Conservation (phyloP, 306 rosid genomes). For the Cicer judaicum region DNA sequence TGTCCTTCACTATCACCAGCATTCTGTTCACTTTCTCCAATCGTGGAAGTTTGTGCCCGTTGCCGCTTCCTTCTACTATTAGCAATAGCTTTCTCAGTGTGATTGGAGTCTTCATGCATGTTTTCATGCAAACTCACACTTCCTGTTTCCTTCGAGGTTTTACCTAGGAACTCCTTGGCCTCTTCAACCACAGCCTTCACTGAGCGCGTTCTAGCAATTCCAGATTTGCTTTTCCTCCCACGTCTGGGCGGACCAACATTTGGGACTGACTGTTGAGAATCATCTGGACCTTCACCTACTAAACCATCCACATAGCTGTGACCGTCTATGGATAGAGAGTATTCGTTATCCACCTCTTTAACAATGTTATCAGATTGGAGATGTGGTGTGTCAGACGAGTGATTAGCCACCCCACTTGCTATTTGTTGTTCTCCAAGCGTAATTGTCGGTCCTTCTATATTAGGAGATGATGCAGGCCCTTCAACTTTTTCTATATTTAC, state of each 20-base stretch:
- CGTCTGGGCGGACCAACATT: constrained; percentile 51
- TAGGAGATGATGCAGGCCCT: constrained; percentile 42
- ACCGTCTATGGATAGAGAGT: constrained; percentile 56
- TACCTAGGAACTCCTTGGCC: constrained; percentile 70
- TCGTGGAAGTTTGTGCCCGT: constrained; percentile 54
- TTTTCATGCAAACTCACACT: constrained; percentile 52
- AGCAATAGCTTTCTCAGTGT: constrained; percentile 45
- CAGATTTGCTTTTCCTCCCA: constrained; percentile 56
- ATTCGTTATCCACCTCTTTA: constrained; percentile 50
- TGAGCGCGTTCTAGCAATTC: constrained; percentile 69
- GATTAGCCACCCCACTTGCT: constrained; percentile 46
- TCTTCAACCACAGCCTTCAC: constrained; percentile 81
- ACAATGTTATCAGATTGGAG: constrained; percentile 46
- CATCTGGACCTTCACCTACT: constrained; percentile 64
- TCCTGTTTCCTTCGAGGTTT: constrained; percentile 53
- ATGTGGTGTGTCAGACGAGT: constrained; percentile 43
- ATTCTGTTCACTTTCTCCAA: constrained; percentile 64
- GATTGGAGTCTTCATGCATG: constrained; percentile 61
- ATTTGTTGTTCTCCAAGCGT: constrained; percentile 46
- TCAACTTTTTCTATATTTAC: constrained; percentile 43
- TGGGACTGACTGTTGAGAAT: constrained; percentile 74
- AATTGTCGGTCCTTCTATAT: constrained; percentile 43
- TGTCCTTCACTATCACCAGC: constrained; percentile 73
- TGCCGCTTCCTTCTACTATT: constrained; percentile 66
- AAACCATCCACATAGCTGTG: constrained; percentile 62